Conservation (phyloP, 371 early-diverging fungal species). For the Syncephalastrum racemosum region DNA sequence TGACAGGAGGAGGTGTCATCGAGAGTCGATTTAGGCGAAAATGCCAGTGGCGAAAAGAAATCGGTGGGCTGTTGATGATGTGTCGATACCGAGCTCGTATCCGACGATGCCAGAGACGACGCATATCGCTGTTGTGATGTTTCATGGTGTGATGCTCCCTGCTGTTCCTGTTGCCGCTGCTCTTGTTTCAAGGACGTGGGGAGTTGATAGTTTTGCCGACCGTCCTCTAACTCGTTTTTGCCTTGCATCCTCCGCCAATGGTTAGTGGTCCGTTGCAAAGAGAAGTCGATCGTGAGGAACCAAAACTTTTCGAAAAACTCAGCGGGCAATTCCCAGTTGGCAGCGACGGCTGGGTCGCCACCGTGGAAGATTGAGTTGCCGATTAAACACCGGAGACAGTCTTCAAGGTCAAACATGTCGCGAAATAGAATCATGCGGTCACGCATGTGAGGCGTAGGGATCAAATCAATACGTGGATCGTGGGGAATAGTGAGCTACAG, state of each 20-base stretch:
- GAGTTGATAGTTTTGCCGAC: background rate
- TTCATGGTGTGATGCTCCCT: background rate
- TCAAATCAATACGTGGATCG: too few species aligned
- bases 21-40: background rate
- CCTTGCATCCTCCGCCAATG: conserved; percentile 36
- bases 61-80: conserved; percentile 9
- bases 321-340: conserved; percentile 57
- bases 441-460: conserved; percentile 60
- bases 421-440: conserved; percentile 65
- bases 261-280: conserved; percentile 37
- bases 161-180: background rate
- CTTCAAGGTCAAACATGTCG: conserved; percentile 58
- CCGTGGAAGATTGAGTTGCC: conserved; percentile 55
- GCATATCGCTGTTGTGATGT: background rate
- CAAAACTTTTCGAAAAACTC: conserved; percentile 61
- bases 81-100: background rate
- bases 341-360: conserved; percentile 55
- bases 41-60: conserved; percentile 2
- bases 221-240: conserved; percentile 18
- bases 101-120: background rate
- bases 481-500: conserved; percentile 53
- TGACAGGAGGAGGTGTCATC: conserved; percentile 9
- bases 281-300: conserved; percentile 51
- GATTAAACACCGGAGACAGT: conserved; percentile 54
- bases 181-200: background rate